Evolutionary conservation across 2,329 filamentous ascomycete species (phyloP).

Genomic region (Monosporascus sp.): DNA sequence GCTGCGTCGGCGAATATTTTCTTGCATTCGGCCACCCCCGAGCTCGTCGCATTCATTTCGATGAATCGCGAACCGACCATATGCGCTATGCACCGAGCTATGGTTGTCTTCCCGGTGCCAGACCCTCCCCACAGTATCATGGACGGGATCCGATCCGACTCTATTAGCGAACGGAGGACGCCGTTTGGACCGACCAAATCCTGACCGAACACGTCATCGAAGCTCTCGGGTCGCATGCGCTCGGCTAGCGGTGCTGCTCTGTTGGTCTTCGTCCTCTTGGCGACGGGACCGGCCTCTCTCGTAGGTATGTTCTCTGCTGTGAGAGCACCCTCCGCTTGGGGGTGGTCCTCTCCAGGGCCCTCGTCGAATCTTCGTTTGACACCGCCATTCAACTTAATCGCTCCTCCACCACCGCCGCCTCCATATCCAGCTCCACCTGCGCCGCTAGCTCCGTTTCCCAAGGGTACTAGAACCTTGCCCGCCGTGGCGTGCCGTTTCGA

Average conservation of each 20-base stretch:
- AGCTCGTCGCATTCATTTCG: constrained; percentile 91
- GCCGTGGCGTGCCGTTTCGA: constrained; percentile 47
- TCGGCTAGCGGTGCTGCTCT: constrained; percentile 82
- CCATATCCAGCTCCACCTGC: neutral
- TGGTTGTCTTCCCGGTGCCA: constrained; percentile 84
- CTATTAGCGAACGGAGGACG: constrained; percentile 81
- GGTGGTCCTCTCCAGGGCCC: constrained; percentile 34
- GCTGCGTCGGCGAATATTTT: constrained; percentile 83
- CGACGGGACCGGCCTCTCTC: constrained; percentile 32
- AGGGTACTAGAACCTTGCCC: constrained; percentile 26
- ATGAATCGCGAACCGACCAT: constrained; percentile 82
- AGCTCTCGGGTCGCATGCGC: constrained; percentile 78
- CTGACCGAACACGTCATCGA: constrained; percentile 88
- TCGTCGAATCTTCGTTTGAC: constrained; percentile 51
- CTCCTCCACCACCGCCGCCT: constrained; percentile 11
- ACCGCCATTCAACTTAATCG: constrained; percentile 30
- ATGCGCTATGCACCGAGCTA: constrained; percentile 82
- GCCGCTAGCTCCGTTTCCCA: constrained; percentile 22
- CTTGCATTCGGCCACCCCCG: constrained; percentile 85
- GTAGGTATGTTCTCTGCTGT: constrained; percentile 15
- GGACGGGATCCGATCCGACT: constrained; percentile 78
- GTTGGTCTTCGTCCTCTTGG: constrained; percentile 64
- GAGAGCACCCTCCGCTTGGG: constrained; percentile 17
- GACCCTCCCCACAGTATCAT: constrained; percentile 92
- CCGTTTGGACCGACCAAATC: constrained; percentile 81